Base-by-base conservation (phyloP, 371 early-diverging fungal species). In the Mucor plumbeus region DNA sequence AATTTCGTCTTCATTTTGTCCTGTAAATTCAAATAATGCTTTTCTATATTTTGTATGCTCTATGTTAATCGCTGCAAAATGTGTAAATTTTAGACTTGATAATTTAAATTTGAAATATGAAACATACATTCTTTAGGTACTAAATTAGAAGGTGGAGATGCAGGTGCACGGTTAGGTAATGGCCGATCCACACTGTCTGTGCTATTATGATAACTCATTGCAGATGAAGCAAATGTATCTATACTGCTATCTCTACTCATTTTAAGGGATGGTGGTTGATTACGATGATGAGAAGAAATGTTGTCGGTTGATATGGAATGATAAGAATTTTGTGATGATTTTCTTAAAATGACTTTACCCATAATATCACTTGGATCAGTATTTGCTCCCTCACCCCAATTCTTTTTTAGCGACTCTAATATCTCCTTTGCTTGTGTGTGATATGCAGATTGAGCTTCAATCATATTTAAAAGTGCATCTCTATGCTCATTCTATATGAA, bases 21-120 rank as follows among this genome's bases (percentile, higher is more conserved):
- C 89, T n/a, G 83, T 82, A 76, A 92, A 94, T 43, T 83, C 83
- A 75, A 86, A 94, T 19, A 90, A 41, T 0, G 92, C 88, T 21
- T 79, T 81, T 50, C 70, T 60, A 31, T 60, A 55, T 17, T 61
- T 61, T 43, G 61, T 39, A 33, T 55, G 55, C 13, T 56, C 53
- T n/a, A 55, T 35, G 11, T 34, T 11, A 3, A 14, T n/a, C 1
- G 33, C 55, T 55, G 35, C 15, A 33, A 14, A 55, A 34, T n/a
- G 26, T 5, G 0, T 17, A 17, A 38, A 11, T 3, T 38, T 48
- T 26, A 17, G 26, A 26, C 26, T 17, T 21, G 5, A 14, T 8
- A n/a, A 15, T 34, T 39, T 38, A 6, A 21, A 48, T 26, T 5
- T 33, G 33, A 54, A 13, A 33, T 21, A 34, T n/a, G 11, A 44